Percentiles rank a stretch among this genome's conserved stretches.
phyloP scores from a whole-genome alignment of 768 basidiomycete genomes.

The Podaxis sp. region DNA sequence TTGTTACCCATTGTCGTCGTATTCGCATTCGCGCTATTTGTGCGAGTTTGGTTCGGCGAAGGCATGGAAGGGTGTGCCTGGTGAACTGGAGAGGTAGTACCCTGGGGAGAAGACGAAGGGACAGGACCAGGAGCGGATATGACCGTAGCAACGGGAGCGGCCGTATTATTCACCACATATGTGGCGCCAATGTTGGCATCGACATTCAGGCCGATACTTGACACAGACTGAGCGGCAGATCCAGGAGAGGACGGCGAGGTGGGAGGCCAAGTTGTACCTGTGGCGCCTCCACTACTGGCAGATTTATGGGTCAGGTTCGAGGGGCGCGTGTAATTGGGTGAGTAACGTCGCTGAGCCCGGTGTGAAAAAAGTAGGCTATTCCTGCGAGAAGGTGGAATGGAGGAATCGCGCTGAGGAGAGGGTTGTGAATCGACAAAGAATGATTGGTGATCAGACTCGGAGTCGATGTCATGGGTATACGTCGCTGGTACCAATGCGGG shows the following conservation, averaged over 20 bases:
- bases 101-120: slow-evolving; percentile 5
- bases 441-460: neutral
- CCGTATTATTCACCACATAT: neutral
- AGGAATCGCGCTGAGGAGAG: neutral
- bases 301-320: neutral
- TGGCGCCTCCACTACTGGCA: neutral
- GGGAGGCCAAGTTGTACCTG: neutral
- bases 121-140: neutral
- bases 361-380: neutral
- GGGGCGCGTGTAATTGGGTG: slow-evolving; percentile 1
- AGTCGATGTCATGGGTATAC: neutral
- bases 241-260: neutral
- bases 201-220: neutral
- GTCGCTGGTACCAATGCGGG: slow-evolving; percentile 3
- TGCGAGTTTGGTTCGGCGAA: slow-evolving; percentile 14
- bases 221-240: neutral
- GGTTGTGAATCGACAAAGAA: neutral
- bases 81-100: neutral
- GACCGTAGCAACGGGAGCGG: neutral
- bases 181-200: neutral
- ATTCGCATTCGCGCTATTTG: neutral
- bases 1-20: slow-evolving; percentile 27
- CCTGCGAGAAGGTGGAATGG: slow-evolving; percentile 4
- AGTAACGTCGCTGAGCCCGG: slow-evolving; percentile 2
- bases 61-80: slow-evolving; percentile 18